Conservation (phyloP, 1,284 basidiomycete species). For the Marasmius oreades region DNA sequence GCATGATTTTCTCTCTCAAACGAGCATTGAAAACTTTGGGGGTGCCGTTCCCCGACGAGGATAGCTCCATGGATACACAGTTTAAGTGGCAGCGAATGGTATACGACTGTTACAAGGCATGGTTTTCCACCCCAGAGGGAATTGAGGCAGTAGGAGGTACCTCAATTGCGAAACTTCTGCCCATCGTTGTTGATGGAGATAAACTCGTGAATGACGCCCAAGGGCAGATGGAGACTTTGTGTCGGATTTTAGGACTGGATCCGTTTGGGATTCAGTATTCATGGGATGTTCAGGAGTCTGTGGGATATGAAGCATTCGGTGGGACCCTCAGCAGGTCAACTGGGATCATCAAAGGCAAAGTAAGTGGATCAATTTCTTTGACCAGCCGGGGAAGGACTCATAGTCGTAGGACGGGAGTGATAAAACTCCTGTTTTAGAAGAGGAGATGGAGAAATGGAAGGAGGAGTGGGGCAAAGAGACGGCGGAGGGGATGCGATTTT, state of each 20-base stretch:
- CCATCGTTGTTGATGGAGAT: neutral
- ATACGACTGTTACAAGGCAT: neutral
- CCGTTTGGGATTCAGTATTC: neutral
- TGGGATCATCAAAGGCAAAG: neutral
- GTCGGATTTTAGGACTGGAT: neutral
- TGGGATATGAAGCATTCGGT: neutral
- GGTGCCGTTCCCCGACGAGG: neutral
- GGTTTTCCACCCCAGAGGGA: neutral
- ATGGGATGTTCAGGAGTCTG: neutral
- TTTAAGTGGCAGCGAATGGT: neutral
- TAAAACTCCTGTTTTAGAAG: neutral
- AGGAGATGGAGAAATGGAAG: neutral
- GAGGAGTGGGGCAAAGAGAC: neutral
- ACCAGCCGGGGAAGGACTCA: too few relatives aligned
- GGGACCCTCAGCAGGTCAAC: neutral
- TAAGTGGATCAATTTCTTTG: neutral
- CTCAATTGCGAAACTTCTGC: neutral
- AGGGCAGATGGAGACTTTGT: constrained; percentile 1
- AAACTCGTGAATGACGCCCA: neutral
- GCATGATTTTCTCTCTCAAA: neutral
- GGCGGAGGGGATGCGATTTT: neutral
- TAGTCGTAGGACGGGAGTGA: neutral
- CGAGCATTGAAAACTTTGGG: neutral
- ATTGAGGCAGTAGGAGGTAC: too few relatives aligned
- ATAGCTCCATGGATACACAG: neutral